A percentile compares a stretch with the other conserved stretches of the same genome.
These are phyloP conservation scores for Silene vulgaris DNA, from an alignment of 179 eudicot species.

Conservation along the genomic window DNA sequence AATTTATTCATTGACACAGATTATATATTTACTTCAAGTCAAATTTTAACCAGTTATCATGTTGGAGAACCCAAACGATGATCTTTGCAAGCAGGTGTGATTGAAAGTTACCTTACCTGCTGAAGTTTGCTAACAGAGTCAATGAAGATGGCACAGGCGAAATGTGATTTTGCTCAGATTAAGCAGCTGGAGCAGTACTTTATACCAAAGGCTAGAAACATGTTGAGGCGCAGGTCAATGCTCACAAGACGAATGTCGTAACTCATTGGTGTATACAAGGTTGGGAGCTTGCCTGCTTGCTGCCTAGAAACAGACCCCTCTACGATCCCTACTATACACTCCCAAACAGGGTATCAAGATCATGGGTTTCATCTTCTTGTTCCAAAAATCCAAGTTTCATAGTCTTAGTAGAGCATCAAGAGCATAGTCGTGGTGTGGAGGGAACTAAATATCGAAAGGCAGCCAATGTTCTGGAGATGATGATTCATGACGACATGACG, in stretches of 20 bases:
- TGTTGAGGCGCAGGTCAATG: slow-evolving; percentile 11
- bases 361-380: slow-evolving; percentile 18
- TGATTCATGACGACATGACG: slow-evolving; percentile 26
- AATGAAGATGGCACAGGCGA: slow-evolving; percentile 7
- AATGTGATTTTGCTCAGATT: not conserved
- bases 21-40: too few relatives aligned
- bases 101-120: slow-evolving; percentile 24
- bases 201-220: slow-evolving; percentile 16
- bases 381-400: slow-evolving; percentile 6
- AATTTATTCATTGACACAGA: too few relatives aligned
- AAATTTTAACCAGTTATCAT: not conserved
- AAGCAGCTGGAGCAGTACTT: slow-evolving; percentile 20
- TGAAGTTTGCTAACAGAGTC: slow-evolving; percentile 10
- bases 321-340: slow-evolving; percentile 12
- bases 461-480: slow-evolving; percentile 26
- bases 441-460: slow-evolving; percentile 18
- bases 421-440: slow-evolving; percentile 18
- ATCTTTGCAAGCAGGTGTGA: slow-evolving; percentile 5
- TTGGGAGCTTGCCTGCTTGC: slow-evolving; percentile 5
- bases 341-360: slow-evolving; percentile 22
- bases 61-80: not conserved
- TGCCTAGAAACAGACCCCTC: slow-evolving; percentile 18
- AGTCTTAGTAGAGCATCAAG: slow-evolving; percentile 22
- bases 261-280: slow-evolving; percentile 20
- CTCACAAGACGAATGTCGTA: slow-evolving; percentile 22